phyloP scores from a whole-genome alignment of 2,329 filamentous ascomycete genomes.

The Epichloe amarillans region DNA sequence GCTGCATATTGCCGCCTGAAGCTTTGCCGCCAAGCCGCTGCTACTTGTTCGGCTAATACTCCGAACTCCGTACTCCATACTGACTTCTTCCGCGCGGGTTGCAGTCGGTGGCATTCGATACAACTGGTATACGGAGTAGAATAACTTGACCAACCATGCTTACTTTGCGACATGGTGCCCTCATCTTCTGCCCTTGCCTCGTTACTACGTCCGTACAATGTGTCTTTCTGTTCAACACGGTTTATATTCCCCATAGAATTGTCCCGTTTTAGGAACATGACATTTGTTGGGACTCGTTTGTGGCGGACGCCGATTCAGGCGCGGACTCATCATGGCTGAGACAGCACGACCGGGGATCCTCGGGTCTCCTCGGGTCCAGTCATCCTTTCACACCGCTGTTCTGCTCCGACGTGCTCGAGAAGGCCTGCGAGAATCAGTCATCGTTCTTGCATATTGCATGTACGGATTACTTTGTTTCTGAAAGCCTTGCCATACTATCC shows the following conservation, averaged over 20 bases:
- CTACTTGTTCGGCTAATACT: background rate
- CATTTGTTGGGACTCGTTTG: background rate
- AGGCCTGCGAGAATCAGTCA: background rate
- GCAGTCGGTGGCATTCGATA: background rate
- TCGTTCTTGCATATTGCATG: too few species aligned
- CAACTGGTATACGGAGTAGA: too few species aligned
- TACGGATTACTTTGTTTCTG: too few species aligned
- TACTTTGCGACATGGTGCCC: background rate
- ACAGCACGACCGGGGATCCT: conserved; percentile 2
- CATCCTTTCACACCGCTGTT: conserved; percentile 5
- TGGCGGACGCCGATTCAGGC: background rate
- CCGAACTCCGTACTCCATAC: too few species aligned
- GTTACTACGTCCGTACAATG: background rate
- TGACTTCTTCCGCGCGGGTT: background rate
- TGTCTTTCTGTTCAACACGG: background rate
- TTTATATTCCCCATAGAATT: background rate
- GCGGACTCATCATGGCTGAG: conserved; percentile 3
- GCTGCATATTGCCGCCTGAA: background rate
- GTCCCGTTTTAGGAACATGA: too few species aligned
- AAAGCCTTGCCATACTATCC: background rate
- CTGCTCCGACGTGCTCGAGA: background rate
- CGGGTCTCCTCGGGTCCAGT: background rate
- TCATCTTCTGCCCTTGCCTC: background rate
- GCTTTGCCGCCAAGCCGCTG: background rate
- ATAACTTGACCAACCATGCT: background rate